Base-by-base conservation (phyloP, 495 filamentous ascomycete species). In the Penicillium waksmanii region DNA sequence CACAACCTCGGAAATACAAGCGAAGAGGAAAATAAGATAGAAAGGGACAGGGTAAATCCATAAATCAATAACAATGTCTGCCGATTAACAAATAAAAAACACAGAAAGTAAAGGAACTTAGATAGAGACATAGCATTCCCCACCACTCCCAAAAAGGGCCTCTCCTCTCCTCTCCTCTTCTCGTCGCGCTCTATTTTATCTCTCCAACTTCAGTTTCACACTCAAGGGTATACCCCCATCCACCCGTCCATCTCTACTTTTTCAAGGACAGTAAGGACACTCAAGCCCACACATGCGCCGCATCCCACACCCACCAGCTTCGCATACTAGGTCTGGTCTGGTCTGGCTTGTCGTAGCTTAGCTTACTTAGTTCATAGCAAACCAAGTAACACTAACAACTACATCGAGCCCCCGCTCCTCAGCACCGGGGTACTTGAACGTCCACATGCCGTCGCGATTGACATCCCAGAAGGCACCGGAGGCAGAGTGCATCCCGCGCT, bases 391-490 rank as follows among this genome's bases (percentile, higher is more conserved):
- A 71, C 87, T 92, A 53, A 98, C 82, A 56, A 98, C 92, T 53
- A 96, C 87, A 73, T 97, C 95, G 74, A 98, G 81, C 9, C 94
- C 95, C 80, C 85, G 89, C 70, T 77, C 84, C 75, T 92, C 90
- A 19, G 85, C 89, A 54, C 85, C 91, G 65, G 93, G 89, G 71
- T 90, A 96, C 80, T 98, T 98, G 80, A 87, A 96, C 69, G 87
- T 97, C 92, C 92, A 98, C 89, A 96, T 96, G 53, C 95, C 95
- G 68, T 98, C 95, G 57, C 87, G 91, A 80, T 96, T 93, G 67
- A 95, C 92, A 71, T 98, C 94, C 95, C 95, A 98, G 80, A 89
- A 98, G 2, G 93, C 96, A 42, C 91, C 95, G 1, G 89, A 91
- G 15, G 95, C 95, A 60, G 87, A 91, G 81, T 98, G 95, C 95